Conservation (phyloP, 768 basidiomycete species). For the Naganishia kalamii region DNA sequence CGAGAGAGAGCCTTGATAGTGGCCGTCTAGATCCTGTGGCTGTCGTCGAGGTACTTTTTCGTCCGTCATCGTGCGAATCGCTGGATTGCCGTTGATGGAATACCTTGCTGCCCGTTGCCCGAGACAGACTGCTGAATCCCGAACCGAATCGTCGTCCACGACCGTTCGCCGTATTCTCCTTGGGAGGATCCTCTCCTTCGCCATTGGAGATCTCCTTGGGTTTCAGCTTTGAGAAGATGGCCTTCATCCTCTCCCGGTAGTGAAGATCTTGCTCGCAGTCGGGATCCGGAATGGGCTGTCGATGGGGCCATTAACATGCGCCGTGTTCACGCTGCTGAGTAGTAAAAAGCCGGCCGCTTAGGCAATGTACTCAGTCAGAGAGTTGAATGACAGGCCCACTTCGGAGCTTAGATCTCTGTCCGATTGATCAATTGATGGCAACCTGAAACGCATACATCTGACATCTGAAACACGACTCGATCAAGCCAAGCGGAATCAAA, state of each 20-base stretch:
- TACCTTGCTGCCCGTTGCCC: not conserved
- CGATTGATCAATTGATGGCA: not conserved
- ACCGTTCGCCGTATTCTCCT: not conserved
- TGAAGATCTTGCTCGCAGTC: no score
- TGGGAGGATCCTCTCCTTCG: not conserved
- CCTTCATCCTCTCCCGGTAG: constrained; percentile 14
- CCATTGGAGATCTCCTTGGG: constrained; percentile 6
- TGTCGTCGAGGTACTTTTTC: not conserved
- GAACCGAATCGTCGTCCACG: not conserved
- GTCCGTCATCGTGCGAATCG: not conserved
- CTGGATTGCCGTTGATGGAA: constrained; percentile 1
- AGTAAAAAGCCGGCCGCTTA: no score
- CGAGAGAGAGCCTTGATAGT: not conserved
- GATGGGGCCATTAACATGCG: no score
- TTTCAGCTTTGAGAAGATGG: constrained; percentile 8
- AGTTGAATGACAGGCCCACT: no score
- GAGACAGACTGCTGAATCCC: not conserved
- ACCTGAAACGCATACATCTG: not conserved
- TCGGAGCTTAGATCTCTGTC: no score
- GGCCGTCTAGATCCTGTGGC: no score
- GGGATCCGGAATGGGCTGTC: no score
- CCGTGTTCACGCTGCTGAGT: no score
- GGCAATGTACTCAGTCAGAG: no score
- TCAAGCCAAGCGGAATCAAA: constrained; percentile 13
- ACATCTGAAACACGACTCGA: constrained; percentile 25